These are phyloP conservation scores for Annulohypoxylon bovei DNA, from an alignment of 495 filamentous ascomycete genomes.

Conservation along the genomic window DNA sequence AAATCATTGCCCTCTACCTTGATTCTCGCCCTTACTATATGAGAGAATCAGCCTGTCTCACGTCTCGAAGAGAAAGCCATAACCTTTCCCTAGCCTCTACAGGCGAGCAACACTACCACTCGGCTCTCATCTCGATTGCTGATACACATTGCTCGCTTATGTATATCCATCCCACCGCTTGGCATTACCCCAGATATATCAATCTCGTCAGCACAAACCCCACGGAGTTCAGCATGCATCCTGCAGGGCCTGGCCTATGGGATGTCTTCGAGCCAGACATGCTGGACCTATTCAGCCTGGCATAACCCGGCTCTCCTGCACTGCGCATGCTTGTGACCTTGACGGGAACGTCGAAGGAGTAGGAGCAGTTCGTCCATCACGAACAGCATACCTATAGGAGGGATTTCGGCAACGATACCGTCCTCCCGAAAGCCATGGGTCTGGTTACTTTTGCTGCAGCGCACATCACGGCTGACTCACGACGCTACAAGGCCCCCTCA, in stretches of 20 bases:
- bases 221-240: constrained; percentile 21
- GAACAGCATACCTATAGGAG: neutral
- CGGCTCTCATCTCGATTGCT: neutral
- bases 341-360: neutral
- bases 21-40: neutral
- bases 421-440: neutral
- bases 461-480: neutral
- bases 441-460: neutral
- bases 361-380: neutral
- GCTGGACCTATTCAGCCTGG: neutral
- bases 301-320: neutral
- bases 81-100: neutral
- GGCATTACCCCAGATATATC: constrained; percentile 38
- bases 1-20: neutral
- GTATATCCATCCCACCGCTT: constrained; percentile 15
- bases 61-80: neutral
- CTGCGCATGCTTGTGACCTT: neutral
- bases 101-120: neutral
- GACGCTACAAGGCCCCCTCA: neutral
- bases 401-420: neutral
- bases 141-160: neutral
- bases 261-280: neutral
- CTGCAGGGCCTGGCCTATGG: constrained; percentile 35
- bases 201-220: constrained; percentile 29
- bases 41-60: neutral